Base-by-base conservation (phyloP, 2,329 filamentous ascomycete species). In the Pseudogymnoascus sp. region DNA sequence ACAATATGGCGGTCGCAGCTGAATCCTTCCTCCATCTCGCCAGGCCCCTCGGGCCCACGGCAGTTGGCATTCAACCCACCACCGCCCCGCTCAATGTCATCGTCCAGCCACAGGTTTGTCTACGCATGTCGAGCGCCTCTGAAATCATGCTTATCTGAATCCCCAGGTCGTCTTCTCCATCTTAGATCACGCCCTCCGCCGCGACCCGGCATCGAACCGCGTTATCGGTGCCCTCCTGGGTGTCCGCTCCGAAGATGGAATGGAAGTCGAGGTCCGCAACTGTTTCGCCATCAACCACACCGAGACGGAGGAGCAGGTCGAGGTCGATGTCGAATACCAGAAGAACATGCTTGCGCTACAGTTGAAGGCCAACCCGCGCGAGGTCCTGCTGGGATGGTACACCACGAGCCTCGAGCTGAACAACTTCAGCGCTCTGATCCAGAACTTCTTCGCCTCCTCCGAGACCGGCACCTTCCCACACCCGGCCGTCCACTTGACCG, bases 271-370 rank as follows among this genome's bases (percentile, higher is more conserved):
- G 78, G 95, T 99, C 73, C 88, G 91, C 75, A 96, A 91, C 74
- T 93, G 91, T 80, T 99, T 99, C 77, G 95, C 95, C 70, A 96
- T 99, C 74, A 93, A 93, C 69, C 95, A 99, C 82, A 97, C 93
- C 70, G 95, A 99, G 80, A 96, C 93, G 70, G 90, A 93, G 76
- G 95, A 99, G 78, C 95, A 99, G 79, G 95, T 99, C 72, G 95
- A 99, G 79, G 95, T 99, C 68, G 95, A 99, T 76, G 96, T 99
- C 84, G 95, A 99, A 79, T 99, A 97, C 79, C 95, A 99, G 81
- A 97, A 97, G 85, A 93, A 93, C 78, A 99, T 99, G 95, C 88
- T 97, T 64, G 89, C 90, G 65, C 82, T 99, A 71, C 93, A 96
- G 76, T 87, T 97, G 70, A 93, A 93, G 79, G 93, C 93, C 64